Conservation (phyloP, 1,284 basidiomycete species). For the Vanrija humicola region DNA sequence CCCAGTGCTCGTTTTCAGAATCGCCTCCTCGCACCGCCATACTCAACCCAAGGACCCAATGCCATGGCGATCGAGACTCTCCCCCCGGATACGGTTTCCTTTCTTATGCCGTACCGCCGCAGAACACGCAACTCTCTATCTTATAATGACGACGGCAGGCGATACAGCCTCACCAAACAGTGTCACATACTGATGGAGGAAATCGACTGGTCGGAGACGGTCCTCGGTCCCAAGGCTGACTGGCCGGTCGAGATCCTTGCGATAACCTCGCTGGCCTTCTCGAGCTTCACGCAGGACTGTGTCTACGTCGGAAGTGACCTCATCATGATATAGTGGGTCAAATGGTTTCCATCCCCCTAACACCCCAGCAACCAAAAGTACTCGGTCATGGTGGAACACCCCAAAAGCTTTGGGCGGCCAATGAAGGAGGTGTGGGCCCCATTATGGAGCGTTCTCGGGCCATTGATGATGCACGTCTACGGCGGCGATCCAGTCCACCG, state of each 20-base stretch:
- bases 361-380: slow-evolving; percentile 28
- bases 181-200: neutral
- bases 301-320: neutral
- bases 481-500: slow-evolving; percentile 16
- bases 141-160: neutral
- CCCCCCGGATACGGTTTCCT: no score
- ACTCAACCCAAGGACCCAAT: no score
- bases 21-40: no score
- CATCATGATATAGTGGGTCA: neutral
- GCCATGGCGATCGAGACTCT: no score
- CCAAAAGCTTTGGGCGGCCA: slow-evolving; percentile 21
- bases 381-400: slow-evolving; percentile 21
- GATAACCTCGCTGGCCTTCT: neutral
- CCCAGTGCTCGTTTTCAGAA: no score
- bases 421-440: slow-evolving; percentile 23
- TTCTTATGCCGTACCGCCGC: no score
- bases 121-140: no score
- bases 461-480: slow-evolving; percentile 13
- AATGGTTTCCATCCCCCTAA: neutral
- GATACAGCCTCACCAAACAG: neutral
- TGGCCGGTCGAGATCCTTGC: neutral
- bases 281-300: neutral
- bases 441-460: slow-evolving; percentile 22
- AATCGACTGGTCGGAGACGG: neutral
- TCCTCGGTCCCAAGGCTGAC: neutral